phyloP scores from a whole-genome alignment of 1,284 basidiomycete species.

The Fomes fomentarius region DNA sequence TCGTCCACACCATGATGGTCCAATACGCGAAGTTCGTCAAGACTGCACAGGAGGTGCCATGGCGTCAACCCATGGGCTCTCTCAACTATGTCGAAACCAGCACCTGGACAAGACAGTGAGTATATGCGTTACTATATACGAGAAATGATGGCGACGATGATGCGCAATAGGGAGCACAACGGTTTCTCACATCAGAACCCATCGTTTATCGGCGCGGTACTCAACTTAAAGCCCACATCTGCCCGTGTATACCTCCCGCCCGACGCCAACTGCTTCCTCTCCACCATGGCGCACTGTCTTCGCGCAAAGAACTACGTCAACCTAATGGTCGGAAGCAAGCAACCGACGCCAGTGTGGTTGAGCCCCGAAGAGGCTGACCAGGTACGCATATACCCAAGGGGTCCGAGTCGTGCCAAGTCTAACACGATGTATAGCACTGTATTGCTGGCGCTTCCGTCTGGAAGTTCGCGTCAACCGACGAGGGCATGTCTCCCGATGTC shows the following conservation, averaged over 20 bases:
- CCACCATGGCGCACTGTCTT: constrained; percentile 81
- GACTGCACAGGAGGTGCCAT: constrained; percentile 76
- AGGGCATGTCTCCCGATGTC: constrained; percentile 67
- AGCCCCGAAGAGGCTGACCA: constrained; percentile 65
- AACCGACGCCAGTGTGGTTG: constrained; percentile 73
- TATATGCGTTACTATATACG: background rate
- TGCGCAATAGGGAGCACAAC: constrained; percentile 56
- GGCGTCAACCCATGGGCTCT: constrained; percentile 74
- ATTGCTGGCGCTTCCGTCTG: constrained; percentile 76
- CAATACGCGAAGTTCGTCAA: constrained; percentile 89
- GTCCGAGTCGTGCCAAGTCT: no score
- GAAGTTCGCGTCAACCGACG: constrained; percentile 75
- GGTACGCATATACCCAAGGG: constrained; percentile 34
- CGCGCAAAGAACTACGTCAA: constrained; percentile 85
- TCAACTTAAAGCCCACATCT: constrained; percentile 74
- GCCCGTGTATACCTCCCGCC: constrained; percentile 88
- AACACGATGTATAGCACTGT: constrained; percentile 54
- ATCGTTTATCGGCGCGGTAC: constrained; percentile 81
- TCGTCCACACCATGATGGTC: constrained; percentile 78
- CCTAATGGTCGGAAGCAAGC: constrained; percentile 86
- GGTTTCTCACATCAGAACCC: constrained; percentile 89
- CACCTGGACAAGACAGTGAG: constrained; percentile 77
- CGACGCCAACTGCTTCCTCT: constrained; percentile 87
- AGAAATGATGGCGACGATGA: background rate
- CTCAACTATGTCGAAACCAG: constrained; percentile 88